A percentile compares a stretch with the other conserved stretches of the same genome.
These are phyloP conservation scores for Aspergillus nidulans DNA, from an alignment of 495 filamentous ascomycete genomes.

Conservation along the genomic window DNA sequence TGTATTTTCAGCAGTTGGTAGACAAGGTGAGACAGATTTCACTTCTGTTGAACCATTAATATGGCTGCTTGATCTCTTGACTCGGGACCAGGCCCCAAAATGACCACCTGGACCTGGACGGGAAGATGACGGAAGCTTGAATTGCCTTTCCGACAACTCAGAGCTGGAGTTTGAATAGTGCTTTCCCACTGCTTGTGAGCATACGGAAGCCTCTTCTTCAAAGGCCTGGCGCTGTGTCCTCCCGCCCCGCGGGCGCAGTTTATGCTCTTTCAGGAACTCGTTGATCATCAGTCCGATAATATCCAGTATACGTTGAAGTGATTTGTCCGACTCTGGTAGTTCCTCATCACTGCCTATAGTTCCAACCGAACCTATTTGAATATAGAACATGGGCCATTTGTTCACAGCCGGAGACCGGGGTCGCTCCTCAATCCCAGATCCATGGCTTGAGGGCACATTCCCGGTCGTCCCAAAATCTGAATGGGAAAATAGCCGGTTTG, in stretches of 20 bases:
- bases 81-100: conserved; percentile 62
- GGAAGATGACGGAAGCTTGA: conserved; percentile 36
- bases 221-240: conserved; percentile 17
- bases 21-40: not conserved
- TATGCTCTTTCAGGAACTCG: conserved; percentile 65
- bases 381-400: conserved; percentile 86
- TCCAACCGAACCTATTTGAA: conserved; percentile 54
- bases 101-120: conserved; percentile 15
- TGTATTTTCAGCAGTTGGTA: not conserved
- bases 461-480: conserved; percentile 74
- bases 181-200: not conserved
- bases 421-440: not conserved
- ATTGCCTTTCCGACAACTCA: conserved; percentile 18
- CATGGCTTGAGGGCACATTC: not conserved
- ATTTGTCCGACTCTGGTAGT: conserved; percentile 38
- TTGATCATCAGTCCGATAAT: conserved; percentile 59
- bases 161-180: conserved; percentile 2
- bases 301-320: conserved; percentile 51
- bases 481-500: conserved; percentile 71
- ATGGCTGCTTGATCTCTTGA: conserved; percentile 53
- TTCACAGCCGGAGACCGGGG: conserved; percentile 60
- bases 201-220: not conserved
- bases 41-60: not conserved
- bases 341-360: conserved; percentile 17
- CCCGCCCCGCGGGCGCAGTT: conserved; percentile 49